Percentiles rank a stretch among this genome's conserved stretches.
Evolutionary conservation across 495 filamentous ascomycete species (phyloP).

Genomic region (Aspergillus mulundensis): DNA sequence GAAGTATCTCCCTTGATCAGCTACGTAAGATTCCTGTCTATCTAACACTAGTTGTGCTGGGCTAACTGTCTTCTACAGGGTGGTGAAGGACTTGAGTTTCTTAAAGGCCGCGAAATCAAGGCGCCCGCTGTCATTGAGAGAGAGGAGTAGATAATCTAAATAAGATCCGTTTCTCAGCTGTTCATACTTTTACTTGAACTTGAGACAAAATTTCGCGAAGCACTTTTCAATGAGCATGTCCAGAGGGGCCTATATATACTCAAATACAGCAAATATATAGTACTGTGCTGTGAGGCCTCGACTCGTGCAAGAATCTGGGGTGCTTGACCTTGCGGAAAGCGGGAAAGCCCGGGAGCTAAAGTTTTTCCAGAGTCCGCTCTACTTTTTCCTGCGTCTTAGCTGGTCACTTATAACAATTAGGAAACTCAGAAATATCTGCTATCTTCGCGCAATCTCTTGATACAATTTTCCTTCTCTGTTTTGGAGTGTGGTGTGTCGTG

Average conservation of each 20-base stretch:
- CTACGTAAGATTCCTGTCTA: slow-evolving; percentile 66
- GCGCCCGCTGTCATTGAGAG: slow-evolving; percentile 74
- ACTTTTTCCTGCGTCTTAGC: slow-evolving; percentile 14
- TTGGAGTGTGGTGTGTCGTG: slow-evolving; percentile 28
- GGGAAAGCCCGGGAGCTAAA: slow-evolving; percentile 44
- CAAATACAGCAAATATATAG: not conserved
- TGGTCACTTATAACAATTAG: slow-evolving; percentile 18
- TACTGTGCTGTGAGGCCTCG: not conserved
- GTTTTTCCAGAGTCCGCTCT: slow-evolving; percentile 15
- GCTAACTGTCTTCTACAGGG: slow-evolving; percentile 51
- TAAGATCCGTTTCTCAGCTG: not conserved
- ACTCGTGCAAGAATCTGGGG: slow-evolving; percentile 24
- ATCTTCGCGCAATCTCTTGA: slow-evolving; percentile 7
- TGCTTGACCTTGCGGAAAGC: slow-evolving; percentile 37
- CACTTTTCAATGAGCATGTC: not conserved
- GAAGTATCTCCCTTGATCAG: slow-evolving; percentile 92
- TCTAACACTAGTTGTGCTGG: slow-evolving; percentile 17
- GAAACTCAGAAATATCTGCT: slow-evolving; percentile 15
- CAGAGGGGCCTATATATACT: too few relatives aligned
- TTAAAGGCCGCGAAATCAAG: slow-evolving; percentile 69
- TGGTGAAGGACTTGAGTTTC: slow-evolving; percentile 82
- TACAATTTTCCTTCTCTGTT: slow-evolving; percentile 8
- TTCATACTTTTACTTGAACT: not conserved
- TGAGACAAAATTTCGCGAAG: not conserved
- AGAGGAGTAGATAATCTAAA: slow-evolving; percentile 45